Percentiles rank a stretch among this genome's conserved stretches.
Conservation (phyloP, 441 rosid species). For the Capsella rubella region DNA sequence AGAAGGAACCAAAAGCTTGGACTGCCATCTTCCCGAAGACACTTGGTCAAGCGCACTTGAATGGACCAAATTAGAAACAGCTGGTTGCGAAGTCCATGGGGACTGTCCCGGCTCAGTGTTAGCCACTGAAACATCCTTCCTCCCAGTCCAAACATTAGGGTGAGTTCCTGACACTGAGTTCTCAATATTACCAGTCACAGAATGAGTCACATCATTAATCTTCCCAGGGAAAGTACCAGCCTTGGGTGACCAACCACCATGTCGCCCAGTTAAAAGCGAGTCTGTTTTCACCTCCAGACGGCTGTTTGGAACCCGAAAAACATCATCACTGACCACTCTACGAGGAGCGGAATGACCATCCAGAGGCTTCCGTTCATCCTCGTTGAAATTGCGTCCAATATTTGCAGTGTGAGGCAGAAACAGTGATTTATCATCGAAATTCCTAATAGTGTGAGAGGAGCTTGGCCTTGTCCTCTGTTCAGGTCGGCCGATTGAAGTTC, state of each 20-base stretch:
- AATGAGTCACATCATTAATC: slow-evolving; percentile 47
- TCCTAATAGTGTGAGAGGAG: slow-evolving; percentile 65
- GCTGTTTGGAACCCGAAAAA: slow-evolving; percentile 47
- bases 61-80: slow-evolving; percentile 68
- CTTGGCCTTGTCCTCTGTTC: slow-evolving; percentile 69
- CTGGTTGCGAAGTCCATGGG: slow-evolving; percentile 54
- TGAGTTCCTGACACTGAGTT: slow-evolving; percentile 49
- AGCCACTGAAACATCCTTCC: slow-evolving; percentile 57
- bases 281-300: slow-evolving; percentile 58
- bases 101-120: slow-evolving; percentile 56
- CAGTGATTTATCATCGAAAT: slow-evolving; percentile 77
- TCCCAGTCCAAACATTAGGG: slow-evolving; percentile 66
- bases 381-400: slow-evolving; percentile 81
- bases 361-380: slow-evolving; percentile 85
- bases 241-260: slow-evolving; percentile 34
- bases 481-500: slow-evolving; percentile 56
- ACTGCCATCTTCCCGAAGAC: slow-evolving; percentile 85
- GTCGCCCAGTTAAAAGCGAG: slow-evolving; percentile 53
- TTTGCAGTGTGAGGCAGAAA: slow-evolving; percentile 59
- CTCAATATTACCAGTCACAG: slow-evolving; percentile 46
- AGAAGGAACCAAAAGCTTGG: slow-evolving; percentile 59
- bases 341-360: slow-evolving; percentile 72
- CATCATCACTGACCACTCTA: slow-evolving; percentile 68
- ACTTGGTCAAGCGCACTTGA: slow-evolving; percentile 82
- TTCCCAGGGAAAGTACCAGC: slow-evolving; percentile 51